These are phyloP conservation scores for Closterium sp. DNA, from an alignment of 139 green algal species.

Conservation along the genomic window DNA sequence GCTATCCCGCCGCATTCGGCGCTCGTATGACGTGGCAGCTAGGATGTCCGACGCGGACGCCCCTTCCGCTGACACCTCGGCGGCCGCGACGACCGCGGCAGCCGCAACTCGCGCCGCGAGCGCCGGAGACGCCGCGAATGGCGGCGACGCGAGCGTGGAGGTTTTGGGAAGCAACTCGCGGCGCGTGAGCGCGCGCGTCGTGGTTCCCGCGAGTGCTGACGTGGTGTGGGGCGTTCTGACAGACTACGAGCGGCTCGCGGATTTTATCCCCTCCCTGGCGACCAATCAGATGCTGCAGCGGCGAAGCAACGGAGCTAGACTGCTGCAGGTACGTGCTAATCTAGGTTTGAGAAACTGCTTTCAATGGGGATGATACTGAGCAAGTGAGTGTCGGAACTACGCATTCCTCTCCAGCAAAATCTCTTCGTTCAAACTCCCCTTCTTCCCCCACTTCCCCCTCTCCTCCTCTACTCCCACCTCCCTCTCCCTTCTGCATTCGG, in stretches of 20 bases:
- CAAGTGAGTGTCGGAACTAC: no score
- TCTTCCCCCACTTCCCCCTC: no score
- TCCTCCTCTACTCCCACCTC: no score
- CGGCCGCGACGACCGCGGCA: no score
- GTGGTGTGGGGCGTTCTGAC: slow-evolving; percentile 41
- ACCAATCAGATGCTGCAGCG: slow-evolving; percentile 39
- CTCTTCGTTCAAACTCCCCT: no score
- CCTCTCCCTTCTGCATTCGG: no score
- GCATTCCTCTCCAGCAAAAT: no score
- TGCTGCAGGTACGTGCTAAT: slow-evolving; percentile 24
- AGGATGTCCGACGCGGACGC: neutral
- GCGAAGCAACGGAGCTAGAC: slow-evolving; percentile 22
- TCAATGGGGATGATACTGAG: neutral
- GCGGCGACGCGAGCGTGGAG: slow-evolving; percentile 13
- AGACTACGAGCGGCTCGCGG: slow-evolving; percentile 33
- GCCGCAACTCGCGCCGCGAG: neutral
- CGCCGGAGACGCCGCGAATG: neutral
- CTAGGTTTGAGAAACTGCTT: no score
- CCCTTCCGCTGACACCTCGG: neutral
- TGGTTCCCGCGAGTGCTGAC: slow-evolving; percentile 1
- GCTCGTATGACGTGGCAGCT: neutral
- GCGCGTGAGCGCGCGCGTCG: slow-evolving; percentile 29
- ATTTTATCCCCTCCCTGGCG: slow-evolving; percentile 36
- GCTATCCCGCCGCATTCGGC: neutral
- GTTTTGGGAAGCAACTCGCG: slow-evolving; percentile 25